Conservation (phyloP, 176 grass and related monocot species). For the Ampelocalamus luodianensis region DNA sequence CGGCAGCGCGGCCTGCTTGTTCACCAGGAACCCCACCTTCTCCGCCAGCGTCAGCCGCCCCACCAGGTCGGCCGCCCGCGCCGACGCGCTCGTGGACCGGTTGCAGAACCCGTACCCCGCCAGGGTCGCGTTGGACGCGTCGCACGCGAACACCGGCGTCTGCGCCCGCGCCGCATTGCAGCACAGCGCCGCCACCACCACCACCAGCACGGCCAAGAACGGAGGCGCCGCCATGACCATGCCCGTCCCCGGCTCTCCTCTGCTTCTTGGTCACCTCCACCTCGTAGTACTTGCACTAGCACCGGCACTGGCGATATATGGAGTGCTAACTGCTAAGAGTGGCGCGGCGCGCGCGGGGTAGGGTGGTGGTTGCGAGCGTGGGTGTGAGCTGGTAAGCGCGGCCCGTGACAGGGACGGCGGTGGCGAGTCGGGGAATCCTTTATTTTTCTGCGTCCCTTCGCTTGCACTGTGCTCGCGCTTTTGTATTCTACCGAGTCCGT, state of each 20-base stretch:
- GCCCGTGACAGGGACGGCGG: conserved; percentile 60
- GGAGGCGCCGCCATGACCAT: conserved; percentile 27
- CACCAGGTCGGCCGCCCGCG: conserved; percentile 60
- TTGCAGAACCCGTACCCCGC: conserved; percentile 72
- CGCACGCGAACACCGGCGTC: conserved; percentile 81
- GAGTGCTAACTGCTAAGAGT: background rate
- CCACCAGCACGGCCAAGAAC: background rate
- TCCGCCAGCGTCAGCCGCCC: conserved; percentile 74
- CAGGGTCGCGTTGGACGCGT: conserved; percentile 60
- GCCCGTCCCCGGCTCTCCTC: background rate
- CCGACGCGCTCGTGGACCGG: conserved; percentile 41
- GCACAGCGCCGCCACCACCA: background rate
- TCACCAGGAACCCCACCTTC: conserved; percentile 87
- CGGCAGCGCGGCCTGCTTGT: conserved; percentile 65
- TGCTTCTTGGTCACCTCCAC: background rate
- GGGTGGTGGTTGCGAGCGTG: conserved; percentile 24
- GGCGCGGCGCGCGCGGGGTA: background rate
- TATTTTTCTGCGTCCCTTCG: conserved; percentile 33
- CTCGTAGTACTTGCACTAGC: background rate
- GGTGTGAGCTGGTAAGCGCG: conserved; percentile 41
- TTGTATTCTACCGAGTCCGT: conserved; percentile 50
- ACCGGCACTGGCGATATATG: conserved; percentile 39
- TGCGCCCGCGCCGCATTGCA: conserved; percentile 38
- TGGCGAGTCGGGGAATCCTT: conserved; percentile 28
- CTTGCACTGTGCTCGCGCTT: background rate